Percentiles rank a stretch among this genome's conserved stretches.
These are phyloP conservation scores for Nemania sp. DNA, from an alignment of 2,329 filamentous ascomycete genomes.

Conservation along the genomic window DNA sequence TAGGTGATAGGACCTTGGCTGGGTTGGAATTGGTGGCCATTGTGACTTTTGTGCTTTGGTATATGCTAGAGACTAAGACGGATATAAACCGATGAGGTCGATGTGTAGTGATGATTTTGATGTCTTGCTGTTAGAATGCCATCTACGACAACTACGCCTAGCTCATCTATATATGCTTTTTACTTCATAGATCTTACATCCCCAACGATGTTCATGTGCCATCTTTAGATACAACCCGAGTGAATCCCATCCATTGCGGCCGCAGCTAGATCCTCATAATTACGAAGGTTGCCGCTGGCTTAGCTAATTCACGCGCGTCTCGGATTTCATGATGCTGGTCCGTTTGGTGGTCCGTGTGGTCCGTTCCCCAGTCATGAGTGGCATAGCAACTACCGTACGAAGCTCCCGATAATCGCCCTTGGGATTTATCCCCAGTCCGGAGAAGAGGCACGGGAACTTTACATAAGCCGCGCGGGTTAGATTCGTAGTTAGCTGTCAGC, in stretches of 20 bases:
- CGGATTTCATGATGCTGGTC: neutral
- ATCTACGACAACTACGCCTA: neutral
- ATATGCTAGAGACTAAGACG: neutral
- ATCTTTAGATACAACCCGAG: neutral
- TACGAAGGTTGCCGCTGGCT: constrained; percentile 1
- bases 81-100: neutral
- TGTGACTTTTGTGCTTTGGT: constrained; percentile 8
- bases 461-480: neutral
- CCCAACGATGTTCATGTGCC: neutral
- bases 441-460: neutral
- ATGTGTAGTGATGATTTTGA: neutral
- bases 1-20: constrained; percentile 44
- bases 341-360: constrained; percentile 9
- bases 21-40: constrained; percentile 38
- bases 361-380: constrained; percentile 7
- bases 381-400: neutral
- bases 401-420: neutral
- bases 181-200: neutral
- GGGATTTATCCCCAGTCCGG: neutral
- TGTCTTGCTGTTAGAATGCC: constrained; percentile 6
- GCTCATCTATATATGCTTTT: constrained; percentile 21
- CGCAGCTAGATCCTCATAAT: no score
- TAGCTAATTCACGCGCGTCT: constrained; percentile 34
- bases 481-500: neutral
- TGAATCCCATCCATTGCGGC: neutral